Base-by-base conservation (phyloP, 2,329 filamentous ascomycete genomes). In the Penicillium oxalicum region DNA sequence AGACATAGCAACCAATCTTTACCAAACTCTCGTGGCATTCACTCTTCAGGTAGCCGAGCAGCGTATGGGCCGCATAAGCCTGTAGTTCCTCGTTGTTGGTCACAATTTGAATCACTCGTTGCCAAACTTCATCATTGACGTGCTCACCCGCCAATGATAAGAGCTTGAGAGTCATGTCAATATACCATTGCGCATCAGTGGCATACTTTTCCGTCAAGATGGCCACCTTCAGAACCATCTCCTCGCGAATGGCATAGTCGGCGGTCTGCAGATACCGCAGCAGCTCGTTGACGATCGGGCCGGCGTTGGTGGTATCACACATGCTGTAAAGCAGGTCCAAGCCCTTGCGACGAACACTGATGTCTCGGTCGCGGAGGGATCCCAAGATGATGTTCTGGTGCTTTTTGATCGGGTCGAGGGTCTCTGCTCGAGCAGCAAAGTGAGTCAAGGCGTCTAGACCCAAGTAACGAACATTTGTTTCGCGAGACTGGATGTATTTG, bases 1-100 rank as follows among this genome's bases (percentile, higher is more conserved):
- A 78, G 13, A 98, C 84, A 63, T 98, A 98, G 5, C 88, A 91
- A 44, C 91, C 94, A 64, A 98, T 98, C 75, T 97, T 98, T 61
- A 98, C 89, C 51, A 98, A 71, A 2, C 91, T 98, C 73, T 98
- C 93, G 63, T 98, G 93, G 68, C 91, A 96, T 52, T 95, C 88
- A 13, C 85, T 83, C 69, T 95, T 95, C 68, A 96, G 79, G 64
- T 97, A 95, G 58, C 91, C 86, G 36, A 98, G 74, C 24, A 93
- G 90, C 60, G 94, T 94, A 65, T 95, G 88, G 4, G 93, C 90
- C 1, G 93, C 93, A 66, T 98, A 98, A 0, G 95, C 86, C 70
- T 98, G 93, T 9, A 98, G 78, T 68, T 97, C 91, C 69, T 98
- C 93, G 69, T 98, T 98, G 75, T 98, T 98, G 47, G 93, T 97